Conservation (phyloP, 495 filamentous ascomycete genomes). For the Aspergillus panamensis region DNA sequence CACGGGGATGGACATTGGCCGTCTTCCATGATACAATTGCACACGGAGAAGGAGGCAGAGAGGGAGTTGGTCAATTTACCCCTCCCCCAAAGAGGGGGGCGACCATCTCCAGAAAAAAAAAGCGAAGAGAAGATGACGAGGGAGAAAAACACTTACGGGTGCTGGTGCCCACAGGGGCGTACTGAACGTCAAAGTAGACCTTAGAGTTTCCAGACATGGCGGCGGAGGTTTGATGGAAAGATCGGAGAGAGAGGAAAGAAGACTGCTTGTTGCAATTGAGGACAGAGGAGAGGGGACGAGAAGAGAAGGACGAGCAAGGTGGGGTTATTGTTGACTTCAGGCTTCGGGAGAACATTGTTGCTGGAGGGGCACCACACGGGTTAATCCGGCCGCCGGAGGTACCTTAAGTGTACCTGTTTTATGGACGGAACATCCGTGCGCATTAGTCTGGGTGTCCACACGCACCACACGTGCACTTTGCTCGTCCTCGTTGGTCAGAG, state of each 20-base stretch:
- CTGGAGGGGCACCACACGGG: slow-evolving; percentile 38
- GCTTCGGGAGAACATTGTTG: slow-evolving; percentile 50
- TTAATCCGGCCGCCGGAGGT: slow-evolving; percentile 26
- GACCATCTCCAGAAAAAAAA: not conserved
- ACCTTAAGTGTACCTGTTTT: slow-evolving; percentile 17
- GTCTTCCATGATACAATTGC: not conserved
- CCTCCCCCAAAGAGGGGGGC: not conserved
- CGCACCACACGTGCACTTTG: slow-evolving; percentile 23
- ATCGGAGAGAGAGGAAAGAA: slow-evolving; percentile 46
- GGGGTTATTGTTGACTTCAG: slow-evolving; percentile 47
- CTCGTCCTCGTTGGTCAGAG: slow-evolving; percentile 9
- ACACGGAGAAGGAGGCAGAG: slow-evolving; percentile 9
- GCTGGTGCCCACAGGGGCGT: slow-evolving; percentile 53
- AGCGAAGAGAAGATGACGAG: slow-evolving; percentile 6
- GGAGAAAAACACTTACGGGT: slow-evolving; percentile 52
- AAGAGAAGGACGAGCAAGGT: slow-evolving; percentile 43
- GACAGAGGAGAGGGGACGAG: slow-evolving; percentile 40
- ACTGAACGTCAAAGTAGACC: slow-evolving; percentile 63
- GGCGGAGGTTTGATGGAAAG: slow-evolving; percentile 60
- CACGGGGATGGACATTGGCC: slow-evolving; percentile 4
- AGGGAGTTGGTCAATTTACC: slow-evolving; percentile 12
- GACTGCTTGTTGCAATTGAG: slow-evolving; percentile 39
- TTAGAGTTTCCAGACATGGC: slow-evolving; percentile 59
- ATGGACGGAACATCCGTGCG: slow-evolving; percentile 18
- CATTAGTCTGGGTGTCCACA: slow-evolving; percentile 16